Base-by-base conservation (phyloP, 2,329 filamentous ascomycete species). In the Coniochaeta sp. region DNA sequence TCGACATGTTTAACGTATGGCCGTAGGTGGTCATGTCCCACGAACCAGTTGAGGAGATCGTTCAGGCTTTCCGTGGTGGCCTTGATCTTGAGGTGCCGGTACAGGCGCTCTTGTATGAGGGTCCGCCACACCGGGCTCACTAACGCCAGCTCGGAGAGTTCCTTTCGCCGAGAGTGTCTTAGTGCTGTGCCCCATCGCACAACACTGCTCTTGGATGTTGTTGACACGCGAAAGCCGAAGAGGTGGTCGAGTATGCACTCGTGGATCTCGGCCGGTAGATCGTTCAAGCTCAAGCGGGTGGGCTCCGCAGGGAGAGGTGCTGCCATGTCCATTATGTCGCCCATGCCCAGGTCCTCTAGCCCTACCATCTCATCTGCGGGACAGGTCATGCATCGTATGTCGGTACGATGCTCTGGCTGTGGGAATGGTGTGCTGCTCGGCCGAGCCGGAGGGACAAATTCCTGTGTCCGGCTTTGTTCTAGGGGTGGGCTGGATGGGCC, bases 81-180 rank as follows among this genome's bases (percentile, higher is more conserved):
- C 68, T 88, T 87, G 58, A 90, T 72, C 67, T 89, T 89, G 69
- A 90, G 81, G 64, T 89, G 86, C 38, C 86, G 77, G 67, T 88
- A 91, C 2, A 91, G 76, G 32, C 86, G 77, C 61, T 86, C 78
- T 63, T 90, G 87, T 18, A 91, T 81, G 52, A 89, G 62, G 31
- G 74, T 69, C 48, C 83, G 78, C 86, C 86, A 90, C n/a, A 77
- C 67, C 4, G 67, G 72, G 59, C 73, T 81, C 46, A 85, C 81
- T 49, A 87, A 68, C 3, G 86, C 80, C 53, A 89, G 65, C 56
- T 85, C 76, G 0, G 85, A 86, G 31, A 89, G 71, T 53, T 85
- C 82, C 56, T 81, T 84, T 54, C 85, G 73, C 51, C 85, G 75
- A 5, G 83, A 85, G 66, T 87, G 83, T 51, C 85, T 78, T 53